phyloP scores from a whole-genome alignment of 208 protist genomes.

The Acanthamoeba healyi region DNA sequence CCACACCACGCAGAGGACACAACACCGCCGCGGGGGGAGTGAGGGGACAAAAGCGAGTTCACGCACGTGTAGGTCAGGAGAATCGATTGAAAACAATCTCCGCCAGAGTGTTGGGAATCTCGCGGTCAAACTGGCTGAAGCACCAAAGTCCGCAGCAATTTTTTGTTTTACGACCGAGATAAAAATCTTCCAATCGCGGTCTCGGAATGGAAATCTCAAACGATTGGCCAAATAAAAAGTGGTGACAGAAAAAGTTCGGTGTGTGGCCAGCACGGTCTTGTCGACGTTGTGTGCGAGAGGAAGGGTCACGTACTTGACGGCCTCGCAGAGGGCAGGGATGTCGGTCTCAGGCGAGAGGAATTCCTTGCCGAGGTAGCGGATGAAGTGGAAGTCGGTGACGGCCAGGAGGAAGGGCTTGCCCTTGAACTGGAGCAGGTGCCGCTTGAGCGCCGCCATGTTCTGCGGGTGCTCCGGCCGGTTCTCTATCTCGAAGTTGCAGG shows the following conservation, averaged over 20 bases:
- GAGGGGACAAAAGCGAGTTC: too few species aligned
- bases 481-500: slow-evolving; percentile 38
- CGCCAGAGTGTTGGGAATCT: not conserved
- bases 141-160: too few species aligned
- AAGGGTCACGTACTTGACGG: not conserved
- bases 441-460: not conserved
- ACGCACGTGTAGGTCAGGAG: not conserved
- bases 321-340: slow-evolving; percentile 49
- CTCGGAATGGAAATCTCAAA: too few species aligned
- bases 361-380: slow-evolving; percentile 19
- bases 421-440: slow-evolving; percentile 15
- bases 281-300: not conserved
- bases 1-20: too few species aligned
- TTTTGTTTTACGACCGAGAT: too few species aligned
- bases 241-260: not conserved
- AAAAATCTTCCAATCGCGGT: too few species aligned
- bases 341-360: slow-evolving; percentile 31
- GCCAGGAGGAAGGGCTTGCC: slow-evolving; percentile 54
- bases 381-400: slow-evolving; percentile 51
- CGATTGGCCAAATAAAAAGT: not conserved
- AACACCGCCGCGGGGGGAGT: too few species aligned
- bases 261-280: too few species aligned
- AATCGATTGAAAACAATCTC: not conserved
- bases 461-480: slow-evolving; percentile 49
- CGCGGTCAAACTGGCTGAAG: not conserved